Evolutionary conservation across 306 rosid genomes (phyloP), one percentile per base, ranked within the genome.

Genomic region (Quercus gilva): DNA sequence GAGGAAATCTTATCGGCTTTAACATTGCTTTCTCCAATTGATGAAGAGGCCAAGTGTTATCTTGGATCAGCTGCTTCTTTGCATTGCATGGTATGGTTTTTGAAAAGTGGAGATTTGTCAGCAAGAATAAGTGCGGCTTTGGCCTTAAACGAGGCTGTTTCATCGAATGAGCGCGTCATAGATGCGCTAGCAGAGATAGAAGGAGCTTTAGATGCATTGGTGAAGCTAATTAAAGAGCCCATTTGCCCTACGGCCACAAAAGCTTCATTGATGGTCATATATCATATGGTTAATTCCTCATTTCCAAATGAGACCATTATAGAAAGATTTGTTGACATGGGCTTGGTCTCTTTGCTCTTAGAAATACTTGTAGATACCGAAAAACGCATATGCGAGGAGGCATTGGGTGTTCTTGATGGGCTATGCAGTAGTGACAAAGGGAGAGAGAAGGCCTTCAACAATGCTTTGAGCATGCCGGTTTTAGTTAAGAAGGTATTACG

Each of bases 391-490:
- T 86, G 91, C 11, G 98, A 92, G 88, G 89, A 85, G 84, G 92
- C 92, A 49, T 75, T 90, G 58, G 90, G 85, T 25, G 90, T 94
- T 20, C 82, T 94, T 81, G 90, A 92, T 78, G 82, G 80, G 12
- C 5, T 92, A 5, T 91, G 93, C 75, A 89, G 87, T 1, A 58
- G 64, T 29, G 63, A 78, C 74, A 76, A 82, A 75, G 98, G 93
- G 70, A 85, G 77, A 79, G 86, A 85, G 19, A 74, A 69, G 25
- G 94, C 89, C 11, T 87, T 81, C 58, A 70, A 69, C 53, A 86
- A 94, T 87, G 94, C 94, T 58, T 57, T 94, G 60, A 89, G 92
- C 37, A 73, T 88, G 53, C 98, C 98, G 51, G 84, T 94, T 53
- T 84, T 85, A 84, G 90, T 90, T 0, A 94, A 92, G 94, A 94